Evolutionary conservation across 441 rosid genomes (phyloP), one percentile per base, ranked within the genome.

Genomic region (Macaranga tanarius): DNA sequence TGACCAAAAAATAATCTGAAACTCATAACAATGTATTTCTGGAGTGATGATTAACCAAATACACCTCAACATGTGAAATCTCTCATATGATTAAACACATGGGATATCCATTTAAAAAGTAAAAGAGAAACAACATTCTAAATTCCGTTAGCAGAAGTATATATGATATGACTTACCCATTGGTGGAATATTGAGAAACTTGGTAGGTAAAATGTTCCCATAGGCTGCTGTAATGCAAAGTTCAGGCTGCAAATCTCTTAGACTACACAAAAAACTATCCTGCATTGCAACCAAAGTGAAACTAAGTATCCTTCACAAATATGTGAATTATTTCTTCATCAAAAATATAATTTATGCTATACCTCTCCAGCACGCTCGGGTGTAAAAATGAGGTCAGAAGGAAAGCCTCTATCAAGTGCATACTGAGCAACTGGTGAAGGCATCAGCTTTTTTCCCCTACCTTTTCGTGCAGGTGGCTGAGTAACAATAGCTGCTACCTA

Each of bases 401-500:
- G 78, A 77, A 95, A 91, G 75, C 96, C 95, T 79, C 86, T 88
- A n/a, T 92, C 90, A 15, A 91, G 84, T 65, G 97, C 97, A 75
- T 84, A 81, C 79, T 88, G 88, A 5, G 98, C 97, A 73, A 92
- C 93, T 0, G 88, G 95, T 6, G 95, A 92, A 64, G 95, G 97
- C 88, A 86, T 74, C 57, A 89, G 78, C 81, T 83, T 92, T 82
- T 79, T 91, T n/a, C 99, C 93, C 48, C 99, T 84, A 58, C 84
- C 96, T 78, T 92, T 87, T 71, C 90, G 85, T 34, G 97, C 61
- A 3, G 99, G 95, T 16, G 97, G 97, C 72, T 92, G 99, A 40
- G 97, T 95, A 51, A 95, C 95, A 70, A 95, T 85, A 56, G 97
- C 98, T 68, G 95, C 95, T 79, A 92, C 90, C 99, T 95, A 76